These are phyloP conservation scores for Penicillium olsonii DNA, from an alignment of 2,329 filamentous ascomycete genomes.

Conservation along the genomic window DNA sequence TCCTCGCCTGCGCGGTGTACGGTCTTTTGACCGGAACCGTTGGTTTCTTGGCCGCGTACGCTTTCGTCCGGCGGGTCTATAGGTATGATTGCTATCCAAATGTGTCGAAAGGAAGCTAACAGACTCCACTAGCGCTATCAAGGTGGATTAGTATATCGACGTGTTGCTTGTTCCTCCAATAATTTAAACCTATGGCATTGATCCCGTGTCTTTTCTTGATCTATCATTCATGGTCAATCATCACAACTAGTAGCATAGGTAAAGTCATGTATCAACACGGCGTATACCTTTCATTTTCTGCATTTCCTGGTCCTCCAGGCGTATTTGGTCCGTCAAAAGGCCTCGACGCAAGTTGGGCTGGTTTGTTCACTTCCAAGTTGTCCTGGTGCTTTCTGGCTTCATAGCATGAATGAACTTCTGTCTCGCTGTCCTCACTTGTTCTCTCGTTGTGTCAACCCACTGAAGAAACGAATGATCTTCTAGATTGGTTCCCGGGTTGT, in stretches of 20 bases:
- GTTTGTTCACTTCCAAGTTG: no score
- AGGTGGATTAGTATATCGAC: slow-evolving; percentile 31
- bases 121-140: slow-evolving; percentile 31
- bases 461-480: no score
- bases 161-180: neutral
- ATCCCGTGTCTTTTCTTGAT: neutral
- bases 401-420: no score
- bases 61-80: slow-evolving; percentile 82
- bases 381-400: no score
- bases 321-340: no score
- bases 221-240: slow-evolving; percentile 14
- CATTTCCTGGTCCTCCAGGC: slow-evolving; percentile 8
- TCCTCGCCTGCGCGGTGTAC: slow-evolving; percentile 78
- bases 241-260: slow-evolving; percentile 26
- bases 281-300: slow-evolving; percentile 20
- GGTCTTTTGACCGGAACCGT: slow-evolving; percentile 79
- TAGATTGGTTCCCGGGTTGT: no score
- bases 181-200: neutral
- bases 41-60: slow-evolving; percentile 80
- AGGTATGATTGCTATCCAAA: slow-evolving; percentile 54
- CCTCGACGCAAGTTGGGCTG: no score
- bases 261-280: slow-evolving; percentile 19
- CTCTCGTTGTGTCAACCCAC: no score
- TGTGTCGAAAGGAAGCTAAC: slow-evolving; percentile 2
- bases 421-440: no score